Base-by-base conservation (phyloP, 2,329 filamentous ascomycete species). In the Harringtonia aguacate region DNA sequence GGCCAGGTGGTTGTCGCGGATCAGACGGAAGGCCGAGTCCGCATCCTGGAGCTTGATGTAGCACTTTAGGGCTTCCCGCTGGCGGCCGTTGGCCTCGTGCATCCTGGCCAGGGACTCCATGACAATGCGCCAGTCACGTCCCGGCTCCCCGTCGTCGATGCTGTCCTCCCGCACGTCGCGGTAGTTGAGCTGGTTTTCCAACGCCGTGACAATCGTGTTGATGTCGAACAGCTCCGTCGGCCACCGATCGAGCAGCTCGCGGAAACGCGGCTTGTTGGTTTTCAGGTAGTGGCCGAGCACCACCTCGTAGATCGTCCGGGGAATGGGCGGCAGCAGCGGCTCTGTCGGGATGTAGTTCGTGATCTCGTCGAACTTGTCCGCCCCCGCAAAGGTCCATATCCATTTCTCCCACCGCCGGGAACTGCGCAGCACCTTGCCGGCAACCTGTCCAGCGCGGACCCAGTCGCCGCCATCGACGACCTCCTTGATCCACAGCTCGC, bases 1-100 rank as follows among this genome's bases (percentile, higher is more conserved):
- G 1, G 94, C 80, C n/a, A 98, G 72, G 58, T 94, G 88, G 54
- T 86, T 84, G 33, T 95, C 86, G 48, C 80, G 78, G 54, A 98
- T 94, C 46, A 98, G 65, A 13, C 75, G 69, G 75, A 98, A 90
- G 0, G 86, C 86, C 10, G 84, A 82, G 57, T 97, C 88, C 1
- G 88, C 89, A 63, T 98, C 87, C 57, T 95, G 88, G 4, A 97
- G 74, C 49, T 77, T 81, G 57, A 98, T 94, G 58, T 94, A 95
- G 61, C 84, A 92, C 56, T 78, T 81, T 36, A 98, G 67, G 2
- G 94, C 90, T 57, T 97, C 88, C 44, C 84, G 75, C 50, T 86
- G 81, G 45, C 85, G 80, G 0, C 86, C 86, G 52, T 81, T 84
- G 9, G 85, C 84, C 45, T 95, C 77, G 57, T 90, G 86, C 15